These are phyloP conservation scores for Puya raimondii DNA, from an alignment of 176 grass and related monocot genomes.

Conservation along the genomic window DNA sequence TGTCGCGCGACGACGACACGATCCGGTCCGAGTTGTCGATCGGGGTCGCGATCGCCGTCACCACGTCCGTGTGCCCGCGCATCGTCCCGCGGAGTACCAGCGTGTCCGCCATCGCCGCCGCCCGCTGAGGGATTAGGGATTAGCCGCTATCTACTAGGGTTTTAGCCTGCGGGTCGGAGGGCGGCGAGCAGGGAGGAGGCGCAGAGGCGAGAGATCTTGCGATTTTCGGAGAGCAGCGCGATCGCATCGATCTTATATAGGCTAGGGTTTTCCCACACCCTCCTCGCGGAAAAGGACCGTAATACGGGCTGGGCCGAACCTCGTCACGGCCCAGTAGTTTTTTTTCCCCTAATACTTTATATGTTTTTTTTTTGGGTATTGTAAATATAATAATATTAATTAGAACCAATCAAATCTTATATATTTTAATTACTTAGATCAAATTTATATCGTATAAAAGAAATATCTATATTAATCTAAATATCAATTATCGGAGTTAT, in stretches of 20 bases:
- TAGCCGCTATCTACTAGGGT: background rate
- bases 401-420: no score
- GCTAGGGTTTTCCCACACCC: slow-evolving; percentile 34
- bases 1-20: slow-evolving; percentile 56
- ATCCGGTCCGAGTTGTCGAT: slow-evolving; percentile 43
- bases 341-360: no score
- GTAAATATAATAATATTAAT: no score
- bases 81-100: slow-evolving; percentile 39
- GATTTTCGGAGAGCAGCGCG: slow-evolving; percentile 18
- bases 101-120: slow-evolving; percentile 27
- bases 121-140: background rate
- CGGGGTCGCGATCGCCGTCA: slow-evolving; percentile 49
- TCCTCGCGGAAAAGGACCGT: no score
- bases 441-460: no score
- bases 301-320: no score
- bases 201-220: background rate
- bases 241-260: no score
- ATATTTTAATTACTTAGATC: no score
- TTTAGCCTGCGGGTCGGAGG: background rate
- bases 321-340: no score
- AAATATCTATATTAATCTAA: no score
- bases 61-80: slow-evolving; percentile 45
- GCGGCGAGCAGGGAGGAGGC: background rate
- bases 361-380: no score
- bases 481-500: no score